Conservation (phyloP, 768 basidiomycete genomes). For the Tephrocybe sp. region DNA sequence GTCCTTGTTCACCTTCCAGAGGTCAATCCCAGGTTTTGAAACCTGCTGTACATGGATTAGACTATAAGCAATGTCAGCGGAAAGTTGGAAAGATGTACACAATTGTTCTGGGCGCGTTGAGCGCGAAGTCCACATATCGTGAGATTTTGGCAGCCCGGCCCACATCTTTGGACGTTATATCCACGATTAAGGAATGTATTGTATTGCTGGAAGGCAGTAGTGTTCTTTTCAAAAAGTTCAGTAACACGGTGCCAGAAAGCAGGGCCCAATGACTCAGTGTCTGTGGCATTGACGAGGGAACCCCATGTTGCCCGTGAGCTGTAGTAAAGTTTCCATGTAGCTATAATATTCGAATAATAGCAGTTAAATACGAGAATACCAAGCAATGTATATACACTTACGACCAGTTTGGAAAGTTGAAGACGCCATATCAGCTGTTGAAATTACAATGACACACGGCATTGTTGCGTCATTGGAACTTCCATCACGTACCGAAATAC, state of each 20-base stretch:
- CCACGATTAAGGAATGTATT: conserved; percentile 42
- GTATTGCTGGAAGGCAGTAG: conserved; percentile 43
- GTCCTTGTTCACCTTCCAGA: conserved; percentile 4
- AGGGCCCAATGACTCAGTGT: conserved; percentile 39
- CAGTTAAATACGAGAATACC: conserved; percentile 2
- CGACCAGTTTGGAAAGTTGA: conserved; percentile 45
- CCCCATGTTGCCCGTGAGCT: conserved; percentile 54
- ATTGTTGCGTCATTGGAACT: background rate
- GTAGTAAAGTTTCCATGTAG: conserved; percentile 38
- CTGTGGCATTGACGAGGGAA: conserved; percentile 35
- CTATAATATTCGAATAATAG: conserved; percentile 26
- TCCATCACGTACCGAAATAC: conserved; percentile 38
- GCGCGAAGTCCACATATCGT: conserved; percentile 44
- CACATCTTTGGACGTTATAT: conserved; percentile 29
- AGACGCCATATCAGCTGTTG: conserved; percentile 37
- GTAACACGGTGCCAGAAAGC: conserved; percentile 63
- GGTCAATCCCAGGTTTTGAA: conserved; percentile 7
- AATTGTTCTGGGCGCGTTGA: conserved; percentile 40
- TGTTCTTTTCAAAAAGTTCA: conserved; percentile 46
- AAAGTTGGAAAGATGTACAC: conserved; percentile 25
- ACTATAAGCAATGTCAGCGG: too few species aligned
- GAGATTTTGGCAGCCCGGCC: conserved; percentile 33
- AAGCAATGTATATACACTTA: conserved; percentile 21
- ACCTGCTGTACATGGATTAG: background rate
- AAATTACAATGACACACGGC: background rate